Evolutionary conservation across 2,329 filamentous ascomycete species (phyloP).

Genomic region (Alternaria consortialis): DNA sequence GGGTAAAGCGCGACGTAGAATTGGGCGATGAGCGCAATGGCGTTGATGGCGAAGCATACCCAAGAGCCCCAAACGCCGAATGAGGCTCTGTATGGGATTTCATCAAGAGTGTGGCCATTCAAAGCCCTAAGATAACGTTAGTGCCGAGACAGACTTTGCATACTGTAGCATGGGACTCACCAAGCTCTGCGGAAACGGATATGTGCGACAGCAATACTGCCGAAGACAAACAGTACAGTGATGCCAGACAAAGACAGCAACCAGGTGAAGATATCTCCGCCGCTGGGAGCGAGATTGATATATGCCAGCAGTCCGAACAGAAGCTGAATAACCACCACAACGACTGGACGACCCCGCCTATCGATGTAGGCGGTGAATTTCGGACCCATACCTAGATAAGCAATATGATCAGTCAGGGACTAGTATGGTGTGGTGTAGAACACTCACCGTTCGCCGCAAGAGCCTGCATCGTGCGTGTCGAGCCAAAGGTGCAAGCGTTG

Average conservation of each 20-base stretch:
- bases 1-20: conserved; percentile 50
- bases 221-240: conserved; percentile 78
- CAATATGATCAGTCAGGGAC: not conserved
- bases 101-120: conserved; percentile 48
- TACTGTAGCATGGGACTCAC: conserved; percentile 19
- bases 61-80: conserved; percentile 51
- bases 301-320: conserved; percentile 77
- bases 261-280: conserved; percentile 76
- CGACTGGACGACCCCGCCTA: conserved; percentile 78
- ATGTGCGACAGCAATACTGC: conserved; percentile 83
- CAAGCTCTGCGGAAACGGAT: conserved; percentile 78
- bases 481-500: conserved; percentile 65
- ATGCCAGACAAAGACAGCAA: conserved; percentile 77
- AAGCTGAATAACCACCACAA: conserved; percentile 74
- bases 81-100: conserved; percentile 50
- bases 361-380: conserved; percentile 80
- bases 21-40: conserved; percentile 48
- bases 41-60: conserved; percentile 44
- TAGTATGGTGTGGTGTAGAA: not conserved
- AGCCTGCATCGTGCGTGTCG: conserved; percentile 65
- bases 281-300: conserved; percentile 65
- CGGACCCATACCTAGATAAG: conserved; percentile 68
- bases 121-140: not conserved
- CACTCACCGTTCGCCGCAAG: conserved; percentile 49
- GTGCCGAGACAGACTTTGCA: not conserved